Evolutionary conservation across 805 yeast genomes (phyloP), one percentile per base, ranked within the genome.

Genomic region (Zygotorulaspora florentina): DNA sequence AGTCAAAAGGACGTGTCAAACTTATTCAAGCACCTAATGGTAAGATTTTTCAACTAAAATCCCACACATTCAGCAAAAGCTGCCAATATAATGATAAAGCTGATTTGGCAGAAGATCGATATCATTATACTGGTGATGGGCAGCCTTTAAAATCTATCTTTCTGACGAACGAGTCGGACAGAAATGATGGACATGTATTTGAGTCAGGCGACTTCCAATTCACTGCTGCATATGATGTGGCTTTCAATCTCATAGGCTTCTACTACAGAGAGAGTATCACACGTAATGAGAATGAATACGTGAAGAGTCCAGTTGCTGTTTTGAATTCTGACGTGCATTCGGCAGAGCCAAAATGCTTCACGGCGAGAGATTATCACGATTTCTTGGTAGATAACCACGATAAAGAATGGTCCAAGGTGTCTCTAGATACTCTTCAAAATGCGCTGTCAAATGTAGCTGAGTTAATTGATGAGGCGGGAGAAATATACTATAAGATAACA

Each of bases 401-500:
- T 39, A 12, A 27, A 2, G 46, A 56, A 23, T 64, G 66, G 66
- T 35, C 45, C 1, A 23, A 45, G 11, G 43, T 64, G 1, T 47
- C 61, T 1, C 5, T 43, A 5, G 48, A 47, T 3, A 10, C 53
- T 6, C 50, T 71, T 18, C 47, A 51, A 13, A 25, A 26, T 0
- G 50, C 65, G 3, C 49, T 80, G 26, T 45, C 43, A 0, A 43
- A 50, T n/a, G 65, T 75, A 7, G 64, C 74, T 39, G 78, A 75
- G 26, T 47, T 54, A 1, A 61, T 72, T 2, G 65, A 59, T 20
- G 80, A 75, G 45, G 71, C 67, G 13, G 79, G 69, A 25, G 77
- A 73, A 36, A 37, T 45, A 1, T 77, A 73, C 48, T 75, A 66
- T 60, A 77, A 73, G 55, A 70, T 74, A 26, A 70, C 77, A 1